Base-by-base conservation (phyloP, 345 rosid species). In the Eucalyptus sp. region DNA sequence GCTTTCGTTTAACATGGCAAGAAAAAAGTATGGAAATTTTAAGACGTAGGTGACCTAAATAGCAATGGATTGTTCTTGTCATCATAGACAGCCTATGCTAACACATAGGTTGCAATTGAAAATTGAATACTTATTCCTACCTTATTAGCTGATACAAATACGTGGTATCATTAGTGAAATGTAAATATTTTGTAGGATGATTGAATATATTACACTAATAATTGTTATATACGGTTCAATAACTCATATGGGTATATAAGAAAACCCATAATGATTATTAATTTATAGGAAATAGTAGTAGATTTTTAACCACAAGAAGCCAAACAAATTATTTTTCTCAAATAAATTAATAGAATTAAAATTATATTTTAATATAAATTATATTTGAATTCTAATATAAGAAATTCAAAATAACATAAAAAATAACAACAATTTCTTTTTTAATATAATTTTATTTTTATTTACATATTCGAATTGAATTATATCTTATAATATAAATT, bases 361-460 rank as follows among this genome's bases (percentile, higher is more conserved):
- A 52, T 1, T 52, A 52, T 18, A 52, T 52, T 50, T 52, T 0
- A 20, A 18, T 52, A 52, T 18, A 52, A 20, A 52, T 18, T 0
- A 20, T 7, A 20, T 52, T 18, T 52, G 25, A 52, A 7, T 52
- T 52, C 4, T 52, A 52, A 52, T 18, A 52, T 7, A 52, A 52
- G 10, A 37, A 37, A 37, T 37, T 37, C 3, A 51, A 51, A 33
- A 33, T 33, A 33, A 33, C 37, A 33, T 33, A 33, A 17, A 44
- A 7, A 52, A 52, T 3, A 52, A 7, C 10, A 52, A 16, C 0
- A 4, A 52, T 0, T 52, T 52, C 0, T 17, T 52, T 52, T 52
- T 52, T 52, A 18, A 18, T 52, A 18, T 52, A 20, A 52, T 18
- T 18, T 52, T 52, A 52, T 20, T 52, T 52, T 18, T 0, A 52